Evolutionary conservation across 2,329 filamentous ascomycete species (phyloP).

Genomic region (Microascus cirrosus): DNA sequence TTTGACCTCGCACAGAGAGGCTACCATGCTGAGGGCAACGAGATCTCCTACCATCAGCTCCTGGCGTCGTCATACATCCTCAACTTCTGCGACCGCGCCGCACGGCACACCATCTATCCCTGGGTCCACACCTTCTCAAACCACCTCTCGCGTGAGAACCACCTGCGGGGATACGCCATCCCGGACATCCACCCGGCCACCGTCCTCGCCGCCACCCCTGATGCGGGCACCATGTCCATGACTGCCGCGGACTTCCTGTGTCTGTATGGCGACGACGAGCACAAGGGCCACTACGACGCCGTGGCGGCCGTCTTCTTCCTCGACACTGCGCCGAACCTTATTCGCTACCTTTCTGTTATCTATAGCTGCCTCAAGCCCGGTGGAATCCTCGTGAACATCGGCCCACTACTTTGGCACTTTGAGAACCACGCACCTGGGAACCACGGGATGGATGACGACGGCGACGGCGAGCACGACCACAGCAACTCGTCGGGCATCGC

Average conservation of each 20-base stretch:
- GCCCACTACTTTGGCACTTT: constrained; percentile 92
- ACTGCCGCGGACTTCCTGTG: constrained; percentile 85
- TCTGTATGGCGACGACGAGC: constrained; percentile 58
- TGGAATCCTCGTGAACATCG: constrained; percentile 80
- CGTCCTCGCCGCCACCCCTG: constrained; percentile 27
- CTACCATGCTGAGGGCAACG: constrained; percentile 74
- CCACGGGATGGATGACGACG: constrained; percentile 38
- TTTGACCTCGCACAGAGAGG: constrained; percentile 73
- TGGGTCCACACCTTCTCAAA: constrained; percentile 88
- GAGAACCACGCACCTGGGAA: constrained; percentile 59
- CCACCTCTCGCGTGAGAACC: constrained; percentile 59
- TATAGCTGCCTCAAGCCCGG: constrained; percentile 63
- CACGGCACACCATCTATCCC: constrained; percentile 66
- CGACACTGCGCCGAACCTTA: constrained; percentile 88
- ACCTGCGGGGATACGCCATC: constrained; percentile 61
- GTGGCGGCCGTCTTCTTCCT: constrained; percentile 92
- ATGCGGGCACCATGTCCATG: constrained; percentile 72
- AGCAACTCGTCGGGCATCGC: constrained; percentile 57
- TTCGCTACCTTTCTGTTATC: constrained; percentile 81
- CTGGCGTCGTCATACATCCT: constrained; percentile 70
- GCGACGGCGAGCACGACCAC: constrained; percentile 36
- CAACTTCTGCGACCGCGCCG: constrained; percentile 49
- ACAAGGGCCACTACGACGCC: constrained; percentile 59
- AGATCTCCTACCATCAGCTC: constrained; percentile 96
- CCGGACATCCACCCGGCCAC: constrained; percentile 70